Conservation (phyloP, 139 green algal genomes). For the Micractinium conductrix region DNA sequence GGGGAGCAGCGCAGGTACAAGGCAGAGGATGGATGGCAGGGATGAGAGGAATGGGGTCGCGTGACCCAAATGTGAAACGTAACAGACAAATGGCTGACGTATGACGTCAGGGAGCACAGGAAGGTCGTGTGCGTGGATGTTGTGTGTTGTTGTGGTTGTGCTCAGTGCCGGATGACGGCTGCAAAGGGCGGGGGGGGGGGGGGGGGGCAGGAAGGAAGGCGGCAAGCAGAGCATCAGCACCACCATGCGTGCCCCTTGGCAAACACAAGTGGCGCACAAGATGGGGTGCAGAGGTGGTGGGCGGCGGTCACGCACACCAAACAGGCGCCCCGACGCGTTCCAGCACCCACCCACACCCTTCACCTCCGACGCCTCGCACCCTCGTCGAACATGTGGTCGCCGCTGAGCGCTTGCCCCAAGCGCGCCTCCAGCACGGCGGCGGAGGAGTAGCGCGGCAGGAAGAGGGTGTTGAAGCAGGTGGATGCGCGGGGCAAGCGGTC, state of each 20-base stretch:
- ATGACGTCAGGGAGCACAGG: too few species aligned
- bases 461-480: conserved; percentile 59
- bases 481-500: conserved; percentile 41
- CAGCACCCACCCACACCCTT: background rate
- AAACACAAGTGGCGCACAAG: too few species aligned
- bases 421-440: conserved; percentile 26
- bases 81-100: too few species aligned
- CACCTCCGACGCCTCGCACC: background rate
- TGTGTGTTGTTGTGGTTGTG: background rate
- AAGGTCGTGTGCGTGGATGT: too few species aligned
- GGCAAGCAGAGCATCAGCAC: too few species aligned
- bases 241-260: too few species aligned
- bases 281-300: too few species aligned
- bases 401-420: conserved; percentile 33
- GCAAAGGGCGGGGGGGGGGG: background rate
- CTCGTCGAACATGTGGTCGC: conserved; percentile 36
- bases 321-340: background rate
- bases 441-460: conserved; percentile 40
- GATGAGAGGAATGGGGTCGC: background rate
- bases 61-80: background rate
- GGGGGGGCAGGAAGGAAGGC: too few species aligned
- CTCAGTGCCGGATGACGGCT: conserved; percentile 4
- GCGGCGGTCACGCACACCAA: too few species aligned
- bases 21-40: background rate
- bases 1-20: background rate